These are phyloP conservation scores for Lantana camara DNA, from an alignment of 257 asterid genomes.

Conservation along the genomic window DNA sequence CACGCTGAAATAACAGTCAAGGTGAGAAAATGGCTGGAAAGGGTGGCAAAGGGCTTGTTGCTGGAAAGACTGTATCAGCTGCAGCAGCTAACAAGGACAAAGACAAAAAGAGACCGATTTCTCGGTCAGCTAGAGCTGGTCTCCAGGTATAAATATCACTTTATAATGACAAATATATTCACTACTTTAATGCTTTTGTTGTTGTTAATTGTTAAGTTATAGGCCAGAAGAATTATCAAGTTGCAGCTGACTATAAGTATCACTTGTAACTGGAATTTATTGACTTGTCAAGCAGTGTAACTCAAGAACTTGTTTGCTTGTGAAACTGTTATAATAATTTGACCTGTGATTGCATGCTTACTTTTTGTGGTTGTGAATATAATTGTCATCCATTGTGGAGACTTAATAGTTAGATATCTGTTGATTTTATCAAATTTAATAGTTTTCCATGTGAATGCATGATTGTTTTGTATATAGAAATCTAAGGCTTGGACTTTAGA, in stretches of 20 bases:
- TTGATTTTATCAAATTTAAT: background rate
- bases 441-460: no score
- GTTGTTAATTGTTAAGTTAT: background rate
- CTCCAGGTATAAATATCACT: conserved; percentile 53
- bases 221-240: background rate
- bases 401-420: background rate
- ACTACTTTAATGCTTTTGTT: background rate
- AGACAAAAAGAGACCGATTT: conserved; percentile 45
- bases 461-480: no score
- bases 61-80: conserved; percentile 73
- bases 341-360: background rate
- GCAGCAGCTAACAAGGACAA: conserved; percentile 61
- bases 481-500: background rate
- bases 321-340: background rate
- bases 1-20: background rate
- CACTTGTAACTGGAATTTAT: background rate
- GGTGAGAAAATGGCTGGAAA: conserved; percentile 64
- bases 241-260: background rate
- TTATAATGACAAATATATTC: background rate
- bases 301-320: background rate
- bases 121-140: conserved; percentile 80
- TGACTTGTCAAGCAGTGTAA: background rate
- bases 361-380: no score
- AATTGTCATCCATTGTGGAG: background rate
- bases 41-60: conserved; percentile 80